A percentile compares a stretch with the other conserved stretches of the same genome.
Conservation (phyloP, 306 rosid genomes). For the Oemleria cerasiformis region DNA sequence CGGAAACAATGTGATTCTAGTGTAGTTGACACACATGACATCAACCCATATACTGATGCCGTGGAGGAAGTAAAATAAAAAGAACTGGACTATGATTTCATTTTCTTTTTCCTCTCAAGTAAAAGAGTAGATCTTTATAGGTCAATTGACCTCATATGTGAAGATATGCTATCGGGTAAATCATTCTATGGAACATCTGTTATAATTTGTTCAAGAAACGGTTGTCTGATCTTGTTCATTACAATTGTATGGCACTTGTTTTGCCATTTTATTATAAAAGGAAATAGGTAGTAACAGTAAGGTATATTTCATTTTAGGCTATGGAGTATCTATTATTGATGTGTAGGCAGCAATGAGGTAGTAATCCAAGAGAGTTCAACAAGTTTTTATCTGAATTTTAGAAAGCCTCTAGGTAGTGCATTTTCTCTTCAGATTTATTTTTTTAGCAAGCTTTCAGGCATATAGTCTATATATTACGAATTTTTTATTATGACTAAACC, state of each 20-base stretch:
- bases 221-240: not conserved
- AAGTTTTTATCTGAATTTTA: conserved; percentile 71
- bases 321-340: conserved; percentile 74
- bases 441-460: too few species aligned
- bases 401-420: conserved; percentile 72
- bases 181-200: not conserved
- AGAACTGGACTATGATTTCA: conserved; percentile 70
- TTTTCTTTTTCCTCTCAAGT: conserved; percentile 88
- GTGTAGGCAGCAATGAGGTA: conserved; percentile 66
- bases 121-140: too few species aligned
- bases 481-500: too few species aligned
- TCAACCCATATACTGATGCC: conserved; percentile 27
- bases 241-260: not conserved
- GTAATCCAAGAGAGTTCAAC: conserved; percentile 63
- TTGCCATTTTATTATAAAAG: not conserved
- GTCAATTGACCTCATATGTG: conserved; percentile 75
- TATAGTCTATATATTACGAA: too few species aligned
- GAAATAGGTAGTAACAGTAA: not conserved
- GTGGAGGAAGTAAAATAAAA: conserved; percentile 40
- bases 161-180: conserved; percentile 87
- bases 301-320: conserved; percentile 49
- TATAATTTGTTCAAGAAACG: not conserved
- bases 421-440: too few species aligned
- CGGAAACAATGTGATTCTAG: conserved; percentile 47
- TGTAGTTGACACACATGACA: conserved; percentile 36